phyloP scores from a whole-genome alignment of 2,329 filamentous ascomycete species.

The Thelonectria olida region DNA sequence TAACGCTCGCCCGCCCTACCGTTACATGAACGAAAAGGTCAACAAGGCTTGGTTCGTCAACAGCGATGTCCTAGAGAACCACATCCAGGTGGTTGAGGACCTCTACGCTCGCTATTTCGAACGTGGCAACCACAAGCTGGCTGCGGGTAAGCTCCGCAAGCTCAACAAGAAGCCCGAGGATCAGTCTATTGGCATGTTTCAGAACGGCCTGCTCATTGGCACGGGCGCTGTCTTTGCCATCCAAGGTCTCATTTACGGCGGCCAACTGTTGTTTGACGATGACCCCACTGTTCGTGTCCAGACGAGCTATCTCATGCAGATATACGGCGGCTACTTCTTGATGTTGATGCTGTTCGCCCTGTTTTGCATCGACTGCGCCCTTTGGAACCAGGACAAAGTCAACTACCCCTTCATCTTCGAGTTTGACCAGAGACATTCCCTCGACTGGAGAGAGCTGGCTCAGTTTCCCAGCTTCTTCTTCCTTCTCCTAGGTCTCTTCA shows the following conservation, averaged over 20 bases:
- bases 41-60: conserved; percentile 91
- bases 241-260: conserved; percentile 71
- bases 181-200: conserved; percentile 66
- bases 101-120: conserved; percentile 96
- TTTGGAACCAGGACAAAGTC: conserved; percentile 87
- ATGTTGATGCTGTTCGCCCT: conserved; percentile 80
- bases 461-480: conserved; percentile 89
- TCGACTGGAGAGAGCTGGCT: conserved; percentile 89
- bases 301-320: conserved; percentile 80
- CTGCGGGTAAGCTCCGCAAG: conserved; percentile 84
- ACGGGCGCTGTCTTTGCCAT: conserved; percentile 72
- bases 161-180: conserved; percentile 68
- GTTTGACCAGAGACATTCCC: conserved; percentile 83
- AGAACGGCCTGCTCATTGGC: conserved; percentile 73
- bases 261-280: conserved; percentile 59
- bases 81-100: conserved; percentile 86
- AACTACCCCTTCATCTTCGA: conserved; percentile 98
- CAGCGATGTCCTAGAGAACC: conserved; percentile 82
- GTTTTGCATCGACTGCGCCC: conserved; percentile 85
- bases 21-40: conserved; percentile 92
- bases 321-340: conserved; percentile 93
- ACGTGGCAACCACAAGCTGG: conserved; percentile 90
- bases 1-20: conserved; percentile 77
- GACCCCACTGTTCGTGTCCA: conserved; percentile 59
- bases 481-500: conserved; percentile 78